Evolutionary conservation across 164 flowering plant species (phyloP).

Genomic region (Sedum album): DNA sequence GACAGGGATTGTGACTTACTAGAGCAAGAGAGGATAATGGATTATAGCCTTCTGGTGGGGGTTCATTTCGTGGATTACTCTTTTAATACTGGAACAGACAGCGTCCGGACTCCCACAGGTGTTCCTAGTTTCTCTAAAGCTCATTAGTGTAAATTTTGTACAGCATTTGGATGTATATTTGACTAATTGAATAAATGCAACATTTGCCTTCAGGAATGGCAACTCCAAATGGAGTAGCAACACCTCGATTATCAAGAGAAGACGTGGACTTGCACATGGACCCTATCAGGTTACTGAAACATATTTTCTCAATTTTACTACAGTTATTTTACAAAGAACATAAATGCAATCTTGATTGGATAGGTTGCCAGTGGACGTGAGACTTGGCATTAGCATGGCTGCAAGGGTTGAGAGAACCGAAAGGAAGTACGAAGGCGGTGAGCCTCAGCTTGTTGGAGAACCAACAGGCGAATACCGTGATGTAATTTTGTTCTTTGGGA

Average conservation of each 20-base stretch:
- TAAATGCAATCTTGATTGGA: slow-evolving; percentile 1
- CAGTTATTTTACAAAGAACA: background rate
- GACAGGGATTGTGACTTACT: slow-evolving; percentile 85
- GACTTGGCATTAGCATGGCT: slow-evolving; percentile 67
- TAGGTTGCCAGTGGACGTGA: slow-evolving; percentile 45
- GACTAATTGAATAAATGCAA: slow-evolving; percentile 5
- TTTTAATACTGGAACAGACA: slow-evolving; percentile 17
- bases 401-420: slow-evolving; percentile 57
- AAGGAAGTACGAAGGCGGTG: slow-evolving; percentile 30
- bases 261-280: slow-evolving; percentile 51
- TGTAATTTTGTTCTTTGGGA: slow-evolving; percentile 60
- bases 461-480: slow-evolving; percentile 52
- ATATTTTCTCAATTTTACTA: background rate
- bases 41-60: slow-evolving; percentile 81
- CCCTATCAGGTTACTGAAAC: slow-evolving; percentile 36
- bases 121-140: slow-evolving; percentile 8
- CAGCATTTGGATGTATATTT: background rate
- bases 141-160: background rate
- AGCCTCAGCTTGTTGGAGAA: slow-evolving; percentile 32
- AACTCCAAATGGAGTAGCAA: slow-evolving; percentile 25
- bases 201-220: slow-evolving; percentile 25
- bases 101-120: slow-evolving; percentile 19
- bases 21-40: slow-evolving; percentile 88
- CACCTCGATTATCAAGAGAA: slow-evolving; percentile 46
- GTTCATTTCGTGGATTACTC: slow-evolving; percentile 62